phyloP scores from a whole-genome alignment of 1,284 basidiomycete species.

The Trichosporon faecale region DNA sequence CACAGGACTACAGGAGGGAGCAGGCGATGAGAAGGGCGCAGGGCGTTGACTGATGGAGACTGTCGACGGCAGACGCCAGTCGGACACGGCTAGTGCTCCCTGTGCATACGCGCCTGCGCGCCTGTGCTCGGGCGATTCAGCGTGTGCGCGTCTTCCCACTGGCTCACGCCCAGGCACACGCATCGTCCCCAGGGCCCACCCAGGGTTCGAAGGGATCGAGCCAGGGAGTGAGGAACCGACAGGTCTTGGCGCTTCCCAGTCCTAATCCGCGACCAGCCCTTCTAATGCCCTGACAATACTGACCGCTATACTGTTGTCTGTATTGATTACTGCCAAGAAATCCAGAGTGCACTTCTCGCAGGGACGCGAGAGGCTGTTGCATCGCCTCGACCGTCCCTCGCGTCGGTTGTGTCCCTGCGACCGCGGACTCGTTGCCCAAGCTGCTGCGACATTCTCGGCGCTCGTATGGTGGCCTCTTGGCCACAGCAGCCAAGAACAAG shows the following conservation, averaged over 20 bases:
- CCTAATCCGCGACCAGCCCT: neutral
- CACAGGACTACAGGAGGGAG: too few relatives aligned
- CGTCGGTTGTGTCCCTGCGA: neutral
- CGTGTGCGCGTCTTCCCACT: conserved; percentile 5
- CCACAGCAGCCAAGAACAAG: neutral
- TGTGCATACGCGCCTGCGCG: neutral
- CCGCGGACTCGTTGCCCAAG: neutral
- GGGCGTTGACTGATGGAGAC: neutral
- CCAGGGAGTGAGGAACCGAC: neutral
- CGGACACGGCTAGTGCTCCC: neutral
- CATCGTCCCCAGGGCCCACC: neutral
- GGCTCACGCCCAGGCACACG: neutral
- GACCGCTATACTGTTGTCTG: neutral
- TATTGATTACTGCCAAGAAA: neutral
- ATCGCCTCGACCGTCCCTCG: conserved; percentile 5
- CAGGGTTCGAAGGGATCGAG: neutral
- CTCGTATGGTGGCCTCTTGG: neutral
- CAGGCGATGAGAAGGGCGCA: neutral
- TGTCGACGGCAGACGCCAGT: neutral
- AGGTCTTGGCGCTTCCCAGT: neutral
- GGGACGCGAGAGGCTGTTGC: neutral
- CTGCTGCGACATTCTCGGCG: neutral
- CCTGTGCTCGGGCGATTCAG: neutral
- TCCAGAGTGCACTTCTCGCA: neutral
- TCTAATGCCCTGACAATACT: neutral